phyloP scores from a whole-genome alignment of 192 early-diverging fungal genomes.

The Podila epicladia region DNA sequence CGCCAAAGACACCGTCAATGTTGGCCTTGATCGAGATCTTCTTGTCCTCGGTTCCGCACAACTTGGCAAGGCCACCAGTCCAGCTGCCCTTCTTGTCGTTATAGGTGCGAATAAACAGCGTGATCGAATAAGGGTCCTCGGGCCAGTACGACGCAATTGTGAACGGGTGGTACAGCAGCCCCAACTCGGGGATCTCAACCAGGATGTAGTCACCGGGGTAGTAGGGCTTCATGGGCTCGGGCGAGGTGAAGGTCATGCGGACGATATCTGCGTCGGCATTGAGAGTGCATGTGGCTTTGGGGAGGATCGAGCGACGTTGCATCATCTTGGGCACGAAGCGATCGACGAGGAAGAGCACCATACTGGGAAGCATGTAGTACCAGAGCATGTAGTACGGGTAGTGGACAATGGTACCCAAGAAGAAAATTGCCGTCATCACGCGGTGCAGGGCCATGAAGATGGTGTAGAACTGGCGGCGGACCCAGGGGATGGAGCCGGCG shows the following conservation, averaged over 20 bases:
- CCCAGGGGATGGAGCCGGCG: constrained; percentile 31
- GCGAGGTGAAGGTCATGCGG: constrained; percentile 30
- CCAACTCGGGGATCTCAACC: constrained; percentile 30
- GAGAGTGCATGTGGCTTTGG: constrained; percentile 23
- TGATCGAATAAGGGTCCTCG: constrained; percentile 35
- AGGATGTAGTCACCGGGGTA: constrained; percentile 49
- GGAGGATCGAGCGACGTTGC: constrained; percentile 20
- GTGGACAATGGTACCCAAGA: constrained; percentile 32
- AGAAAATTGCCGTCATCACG: constrained; percentile 38
- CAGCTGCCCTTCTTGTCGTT: constrained; percentile 25
- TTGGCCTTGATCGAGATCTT: constrained; percentile 20
- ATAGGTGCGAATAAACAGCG: constrained; percentile 33
- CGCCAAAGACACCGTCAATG: constrained; percentile 48
- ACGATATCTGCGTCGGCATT: constrained; percentile 43
- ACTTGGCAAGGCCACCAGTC: constrained; percentile 21
- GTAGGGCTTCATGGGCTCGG: constrained; percentile 49
- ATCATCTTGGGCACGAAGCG: constrained; percentile 47
- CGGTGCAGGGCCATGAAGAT: constrained; percentile 36
- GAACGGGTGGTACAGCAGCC: constrained; percentile 33
- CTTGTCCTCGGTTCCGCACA: constrained; percentile 39
- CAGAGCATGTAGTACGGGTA: constrained; percentile 43
- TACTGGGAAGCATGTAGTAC: constrained; percentile 38
- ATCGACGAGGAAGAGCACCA: constrained; percentile 40
- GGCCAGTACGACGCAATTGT: constrained; percentile 48
- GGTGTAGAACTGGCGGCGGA: constrained; percentile 31